Evolutionary conservation across 2,329 filamentous ascomycete species (phyloP).

Genomic region (Chaetomium sp.): DNA sequence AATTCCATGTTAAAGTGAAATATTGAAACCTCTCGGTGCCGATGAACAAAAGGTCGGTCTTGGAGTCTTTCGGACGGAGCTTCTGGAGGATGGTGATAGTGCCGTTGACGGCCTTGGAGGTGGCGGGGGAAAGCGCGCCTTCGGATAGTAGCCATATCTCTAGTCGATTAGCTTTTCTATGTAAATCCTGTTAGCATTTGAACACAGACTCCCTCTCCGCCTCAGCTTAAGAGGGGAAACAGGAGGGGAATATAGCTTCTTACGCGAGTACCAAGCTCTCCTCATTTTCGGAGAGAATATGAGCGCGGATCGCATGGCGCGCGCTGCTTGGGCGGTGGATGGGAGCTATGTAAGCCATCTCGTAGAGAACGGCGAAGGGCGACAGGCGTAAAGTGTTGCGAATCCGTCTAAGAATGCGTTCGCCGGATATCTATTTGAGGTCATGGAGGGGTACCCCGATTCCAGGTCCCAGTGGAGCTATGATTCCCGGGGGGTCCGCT

Average conservation of each 20-base stretch:
- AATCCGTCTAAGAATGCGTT: slow-evolving; percentile 9
- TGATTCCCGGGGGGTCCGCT: too few relatives aligned
- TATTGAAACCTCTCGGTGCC: slow-evolving; percentile 87
- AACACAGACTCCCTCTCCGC: background rate
- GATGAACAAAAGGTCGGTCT: slow-evolving; percentile 81
- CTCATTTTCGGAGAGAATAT: slow-evolving; percentile 65
- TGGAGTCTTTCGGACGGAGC: slow-evolving; percentile 65
- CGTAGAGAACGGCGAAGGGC: slow-evolving; percentile 14
- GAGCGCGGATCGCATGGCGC: slow-evolving; percentile 76
- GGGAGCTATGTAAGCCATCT: slow-evolving; percentile 90
- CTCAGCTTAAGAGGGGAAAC: background rate
- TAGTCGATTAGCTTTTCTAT: slow-evolving; percentile 74
- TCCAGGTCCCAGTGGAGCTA: too few relatives aligned
- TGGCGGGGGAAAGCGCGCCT: slow-evolving; percentile 58
- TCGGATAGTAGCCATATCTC: slow-evolving; percentile 70
- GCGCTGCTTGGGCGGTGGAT: slow-evolving; percentile 91
- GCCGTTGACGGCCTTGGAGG: slow-evolving; percentile 71
- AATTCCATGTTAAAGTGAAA: slow-evolving; percentile 83
- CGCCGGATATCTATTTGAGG: slow-evolving; percentile 3
- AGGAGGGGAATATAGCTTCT: slow-evolving; percentile 31
- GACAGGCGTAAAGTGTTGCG: background rate
- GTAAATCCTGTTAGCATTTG: slow-evolving; percentile 6
- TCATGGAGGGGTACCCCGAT: too few relatives aligned
- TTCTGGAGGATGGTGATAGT: slow-evolving; percentile 79
- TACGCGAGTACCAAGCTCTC: slow-evolving; percentile 86